Base-by-base conservation (phyloP, 192 early-diverging fungal species). In the Lunasporangiospora selenospora region DNA sequence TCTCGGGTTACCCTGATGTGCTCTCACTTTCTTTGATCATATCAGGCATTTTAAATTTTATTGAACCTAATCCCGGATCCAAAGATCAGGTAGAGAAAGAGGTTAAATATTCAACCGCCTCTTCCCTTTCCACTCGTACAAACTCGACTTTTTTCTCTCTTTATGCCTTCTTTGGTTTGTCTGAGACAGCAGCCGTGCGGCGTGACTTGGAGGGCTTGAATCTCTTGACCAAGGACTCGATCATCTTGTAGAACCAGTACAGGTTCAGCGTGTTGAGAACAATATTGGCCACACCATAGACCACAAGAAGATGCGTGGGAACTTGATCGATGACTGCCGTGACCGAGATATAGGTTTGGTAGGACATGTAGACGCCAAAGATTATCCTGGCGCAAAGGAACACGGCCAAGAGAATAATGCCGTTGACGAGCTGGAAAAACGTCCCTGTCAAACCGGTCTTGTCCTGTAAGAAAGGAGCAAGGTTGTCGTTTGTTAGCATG, bases 391-490 rank as follows among this genome's bases (percentile, higher is more conserved):
- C 86, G 30, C 51, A 33, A 48, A 98, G 89, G 77, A 95, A 98
- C 6, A 86, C 75, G 23, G 58, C 54, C 24, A 98, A 62, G 42
- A 98, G 75, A 13, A 89, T 49, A n/a, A 91, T 58, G 24, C 93
- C 96, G 63, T 98, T 98, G 62, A 92, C 81, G 47, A 90, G 56
- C 75, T 96, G 96, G 29, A 90, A 71, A 16, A 75, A 82, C 26
- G 82, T 80, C 46, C 94, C 96, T 26, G 91, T 92, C 81, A 87
- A 77, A 19, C 92, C 90, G 21, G 91, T 77, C 76, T 98, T 98
- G 82, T 98, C 96, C 87, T 85, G 65, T 34, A 21, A 16, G 23
- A 7, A 29, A 2, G 49, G 4, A 30, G 32, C 18, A 34, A 29
- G 44, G 32, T 5, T 45, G 6, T 1, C 11, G 18, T 21, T 36